phyloP scores from a whole-genome alignment of 164 flowering plant species.

The Dillenia turbinata region DNA sequence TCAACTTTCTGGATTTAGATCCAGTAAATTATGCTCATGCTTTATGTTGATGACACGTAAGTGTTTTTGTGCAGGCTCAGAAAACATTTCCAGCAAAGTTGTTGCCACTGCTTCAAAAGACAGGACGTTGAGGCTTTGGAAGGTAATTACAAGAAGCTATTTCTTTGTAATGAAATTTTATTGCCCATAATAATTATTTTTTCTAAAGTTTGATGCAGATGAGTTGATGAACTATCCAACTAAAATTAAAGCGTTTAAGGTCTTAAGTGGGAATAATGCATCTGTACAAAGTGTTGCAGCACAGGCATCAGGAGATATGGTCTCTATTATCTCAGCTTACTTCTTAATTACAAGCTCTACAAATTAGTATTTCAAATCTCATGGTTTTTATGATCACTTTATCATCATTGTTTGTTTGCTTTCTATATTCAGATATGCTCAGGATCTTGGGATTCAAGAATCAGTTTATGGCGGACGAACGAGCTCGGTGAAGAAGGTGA shows the following conservation, averaged over 20 bases:
- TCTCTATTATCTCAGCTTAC: conserved; percentile 12
- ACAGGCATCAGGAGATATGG: conserved; percentile 70
- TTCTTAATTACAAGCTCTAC: not conserved
- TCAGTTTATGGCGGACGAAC: conserved; percentile 71
- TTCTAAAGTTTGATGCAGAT: conserved; percentile 47
- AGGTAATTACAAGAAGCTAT: conserved; percentile 41
- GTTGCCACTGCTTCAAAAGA: conserved; percentile 93
- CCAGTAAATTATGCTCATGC: no score
- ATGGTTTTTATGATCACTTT: no score
- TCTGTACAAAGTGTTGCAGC: conserved; percentile 76
- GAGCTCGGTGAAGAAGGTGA: conserved; percentile 48
- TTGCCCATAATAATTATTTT: conserved; percentile 4
- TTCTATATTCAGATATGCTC: conserved; percentile 61
- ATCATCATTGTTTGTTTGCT: conserved; percentile 3
- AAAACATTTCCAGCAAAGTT: conserved; percentile 14
- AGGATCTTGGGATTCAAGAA: conserved; percentile 90
- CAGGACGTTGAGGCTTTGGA: conserved; percentile 80
- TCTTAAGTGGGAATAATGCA: conserved; percentile 66
- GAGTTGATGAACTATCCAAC: conserved; percentile 22
- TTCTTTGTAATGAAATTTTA: not conserved
- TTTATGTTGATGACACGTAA: not conserved
- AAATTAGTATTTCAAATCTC: no score
- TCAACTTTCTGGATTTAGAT: no score
- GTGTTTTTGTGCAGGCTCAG: conserved; percentile 20
- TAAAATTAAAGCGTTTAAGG: conserved; percentile 55